These are phyloP conservation scores for Globisporangium rhizosaccharum DNA, from an alignment of 352 stramenopile genomes.

Conservation along the genomic window DNA sequence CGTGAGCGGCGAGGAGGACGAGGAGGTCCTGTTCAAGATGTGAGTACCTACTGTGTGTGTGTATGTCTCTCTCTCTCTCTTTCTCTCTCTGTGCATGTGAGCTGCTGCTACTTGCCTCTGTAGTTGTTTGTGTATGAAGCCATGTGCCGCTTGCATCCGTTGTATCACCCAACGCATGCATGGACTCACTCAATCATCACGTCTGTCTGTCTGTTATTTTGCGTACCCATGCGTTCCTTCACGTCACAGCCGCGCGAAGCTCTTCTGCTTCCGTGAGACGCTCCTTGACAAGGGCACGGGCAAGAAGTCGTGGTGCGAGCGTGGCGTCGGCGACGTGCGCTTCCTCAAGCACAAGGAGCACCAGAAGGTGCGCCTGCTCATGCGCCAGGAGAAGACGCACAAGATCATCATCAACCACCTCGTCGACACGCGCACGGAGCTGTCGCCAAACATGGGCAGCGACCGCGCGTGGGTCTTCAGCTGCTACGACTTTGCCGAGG, in stretches of 20 bases:
- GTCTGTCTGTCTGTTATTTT: background rate
- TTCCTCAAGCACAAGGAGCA: conserved; percentile 97
- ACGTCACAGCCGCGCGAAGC: conserved; percentile 84
- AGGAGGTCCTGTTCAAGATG: conserved; percentile 93
- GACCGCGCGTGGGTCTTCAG: conserved; percentile 98
- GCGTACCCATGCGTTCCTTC: conserved; percentile 5
- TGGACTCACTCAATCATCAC: background rate
- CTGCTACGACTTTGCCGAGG: conserved; percentile 97
- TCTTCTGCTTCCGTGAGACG: conserved; percentile 97
- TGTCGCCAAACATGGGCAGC: conserved; percentile 94
- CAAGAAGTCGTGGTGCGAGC: conserved; percentile 97
- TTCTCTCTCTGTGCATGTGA: background rate
- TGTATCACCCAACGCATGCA: no score
- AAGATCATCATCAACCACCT: conserved; percentile 99
- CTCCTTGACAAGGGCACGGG: conserved; percentile 97
- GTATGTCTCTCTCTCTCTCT: no score
- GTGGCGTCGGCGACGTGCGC: conserved; percentile 94
- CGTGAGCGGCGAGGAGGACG: conserved; percentile 96
- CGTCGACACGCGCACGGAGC: conserved; percentile 93
- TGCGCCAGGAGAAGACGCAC: conserved; percentile 99
- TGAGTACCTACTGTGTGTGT: conserved; percentile 19
- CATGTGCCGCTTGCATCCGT: no score
- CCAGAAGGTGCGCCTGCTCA: conserved; percentile 93
- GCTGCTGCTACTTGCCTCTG: background rate
- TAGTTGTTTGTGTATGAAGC: background rate